Base-by-base conservation (phyloP, 352 stramenopile species). In the Globisporangium mamillatum region DNA sequence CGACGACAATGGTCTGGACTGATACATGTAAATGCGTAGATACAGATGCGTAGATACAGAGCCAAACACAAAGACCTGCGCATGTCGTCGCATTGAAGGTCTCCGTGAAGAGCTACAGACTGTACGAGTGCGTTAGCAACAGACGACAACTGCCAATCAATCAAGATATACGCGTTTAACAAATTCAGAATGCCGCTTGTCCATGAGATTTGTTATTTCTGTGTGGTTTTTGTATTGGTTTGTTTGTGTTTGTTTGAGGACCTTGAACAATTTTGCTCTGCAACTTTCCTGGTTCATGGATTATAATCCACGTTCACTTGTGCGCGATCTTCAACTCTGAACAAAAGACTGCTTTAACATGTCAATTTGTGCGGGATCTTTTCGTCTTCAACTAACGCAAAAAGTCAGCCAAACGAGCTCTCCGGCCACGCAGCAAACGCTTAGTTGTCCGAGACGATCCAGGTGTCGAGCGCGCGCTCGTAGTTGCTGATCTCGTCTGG, bases 401-500 rank as follows among this genome's bases (percentile, higher is more conserved):
- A 34, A 60, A 60, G 55, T 20, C 38, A 27, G 18, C 16, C 8
- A 20, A n/a, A 41, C 44, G 18, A 67, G 44, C 44, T 52, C 44
- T 52, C 8, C 5, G 6, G 16, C 32, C 24, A 44, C 36, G 7
- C 25, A 18, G 20, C n/a, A 22, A 36, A 24, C 25, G 61, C 69
- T 79, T 91, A 96, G 82, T 96, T 96, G 82, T 96, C 85, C 71
- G 88, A 78, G 70, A 96, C 86, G 74, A 96, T 94, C 88, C 88
- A 96, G 58, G 81, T 79, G 77, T 96, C 88, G 58, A 96, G 84
- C 25, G 86, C 84, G 61, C 89, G 89, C 63, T 88, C 71, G 82
- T 96, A 98, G 77, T 98, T 94, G 81, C 80, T 94, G 70, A 98
- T 82, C 76, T 97, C 92, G 64, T 96, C 93, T 14, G 84, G 78